phyloP scores from a whole-genome alignment of 768 basidiomycete genomes.

The Termitomyces sp. region DNA sequence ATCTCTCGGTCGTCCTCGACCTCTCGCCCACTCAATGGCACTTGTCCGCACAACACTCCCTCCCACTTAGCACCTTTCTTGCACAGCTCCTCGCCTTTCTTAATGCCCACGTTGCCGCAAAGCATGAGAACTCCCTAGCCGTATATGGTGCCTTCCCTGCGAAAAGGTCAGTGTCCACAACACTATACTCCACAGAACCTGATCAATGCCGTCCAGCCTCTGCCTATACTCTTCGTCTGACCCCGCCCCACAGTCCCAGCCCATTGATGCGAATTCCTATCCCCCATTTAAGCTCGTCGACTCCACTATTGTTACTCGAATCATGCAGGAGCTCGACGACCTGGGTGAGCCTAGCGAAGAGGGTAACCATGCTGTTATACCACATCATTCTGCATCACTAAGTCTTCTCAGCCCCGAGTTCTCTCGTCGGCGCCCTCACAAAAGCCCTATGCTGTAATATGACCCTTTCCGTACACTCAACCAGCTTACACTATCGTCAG shows the following conservation, averaged over 20 bases:
- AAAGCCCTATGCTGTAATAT: conserved; percentile 85
- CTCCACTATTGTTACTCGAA: conserved; percentile 52
- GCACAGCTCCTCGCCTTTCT: conserved; percentile 85
- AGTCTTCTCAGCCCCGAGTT: conserved; percentile 42
- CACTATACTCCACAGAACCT: not conserved
- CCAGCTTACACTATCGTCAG: conserved; percentile 14
- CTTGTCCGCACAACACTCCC: conserved; percentile 42
- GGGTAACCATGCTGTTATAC: conserved; percentile 27
- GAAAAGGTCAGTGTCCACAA: conserved; percentile 51
- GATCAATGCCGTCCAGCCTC: conserved; percentile 36
- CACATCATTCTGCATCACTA: conserved; percentile 9
- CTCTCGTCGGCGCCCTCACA: conserved; percentile 83
- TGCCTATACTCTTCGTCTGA: conserved; percentile 74
- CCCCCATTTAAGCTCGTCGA: conserved; percentile 80
- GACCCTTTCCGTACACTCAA: not conserved
- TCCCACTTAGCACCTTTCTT: conserved; percentile 70
- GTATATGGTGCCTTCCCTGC: conserved; percentile 87
- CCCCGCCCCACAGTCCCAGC: conserved; percentile 27
- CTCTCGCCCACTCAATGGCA: conserved; percentile 87
- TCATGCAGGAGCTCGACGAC: conserved; percentile 57
- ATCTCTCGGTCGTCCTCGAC: conserved; percentile 83
- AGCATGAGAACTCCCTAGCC: conserved; percentile 89
- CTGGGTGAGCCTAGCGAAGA: conserved; percentile 46
- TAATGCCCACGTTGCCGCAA: conserved; percentile 87
- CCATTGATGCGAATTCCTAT: conserved; percentile 74